A percentile compares a stretch with the other conserved stretches of the same genome.
Evolutionary conservation across 108 stramenopile species (phyloP).

Genomic region (Cyclotella atomus): DNA sequence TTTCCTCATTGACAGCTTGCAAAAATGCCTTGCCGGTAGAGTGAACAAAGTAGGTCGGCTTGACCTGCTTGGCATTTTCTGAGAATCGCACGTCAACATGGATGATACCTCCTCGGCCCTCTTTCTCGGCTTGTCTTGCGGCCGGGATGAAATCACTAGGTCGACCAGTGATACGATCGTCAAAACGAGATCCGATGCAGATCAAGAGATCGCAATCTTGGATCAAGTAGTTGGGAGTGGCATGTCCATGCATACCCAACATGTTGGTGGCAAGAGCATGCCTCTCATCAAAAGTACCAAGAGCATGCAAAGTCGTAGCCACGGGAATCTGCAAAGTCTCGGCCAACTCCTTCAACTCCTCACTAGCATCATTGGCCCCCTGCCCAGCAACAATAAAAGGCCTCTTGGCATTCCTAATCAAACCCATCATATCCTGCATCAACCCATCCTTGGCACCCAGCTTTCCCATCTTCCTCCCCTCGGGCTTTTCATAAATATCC

Average conservation of each 20-base stretch:
- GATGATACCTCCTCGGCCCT: constrained; percentile 88
- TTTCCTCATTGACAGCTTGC: constrained; percentile 68
- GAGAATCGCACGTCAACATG: constrained; percentile 87
- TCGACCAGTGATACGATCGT: constrained; percentile 90
- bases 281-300: constrained; percentile 88
- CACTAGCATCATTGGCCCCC: constrained; percentile 82
- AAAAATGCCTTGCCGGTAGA: constrained; percentile 83
- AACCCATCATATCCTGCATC: constrained; percentile 71
- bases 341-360: constrained; percentile 82
- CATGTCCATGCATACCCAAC: constrained; percentile 93
- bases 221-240: constrained; percentile 90
- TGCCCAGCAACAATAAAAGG: constrained; percentile 92
- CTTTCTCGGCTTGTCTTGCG: constrained; percentile 79
- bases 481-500: constrained; percentile 49
- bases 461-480: constrained; percentile 48
- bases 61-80: constrained; percentile 82
- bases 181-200: constrained; percentile 88
- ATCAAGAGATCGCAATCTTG: constrained; percentile 91
- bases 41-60: constrained; percentile 86
- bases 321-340: constrained; percentile 90
- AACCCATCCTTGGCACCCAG: constrained; percentile 44
- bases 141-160: constrained; percentile 82
- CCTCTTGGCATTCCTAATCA: constrained; percentile 81
- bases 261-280: constrained; percentile 87
- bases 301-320: constrained; percentile 85